Evolutionary conservation across 2,329 filamentous ascomycete genomes (phyloP).

Genomic region (Fusarium citri): DNA sequence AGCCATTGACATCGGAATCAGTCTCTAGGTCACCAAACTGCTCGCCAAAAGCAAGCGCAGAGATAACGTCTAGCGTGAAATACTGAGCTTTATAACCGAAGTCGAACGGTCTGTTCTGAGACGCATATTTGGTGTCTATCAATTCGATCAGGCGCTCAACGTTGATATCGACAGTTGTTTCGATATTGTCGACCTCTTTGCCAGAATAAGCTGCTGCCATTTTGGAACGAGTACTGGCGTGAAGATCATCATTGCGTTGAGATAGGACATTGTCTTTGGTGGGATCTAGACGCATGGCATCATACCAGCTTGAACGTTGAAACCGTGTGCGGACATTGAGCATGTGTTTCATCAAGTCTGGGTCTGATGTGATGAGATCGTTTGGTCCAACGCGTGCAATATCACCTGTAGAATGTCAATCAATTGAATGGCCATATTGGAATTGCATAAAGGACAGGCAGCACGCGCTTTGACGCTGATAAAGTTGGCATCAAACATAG

Average conservation of each 20-base stretch:
- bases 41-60: conserved; percentile 61
- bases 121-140: conserved; percentile 43
- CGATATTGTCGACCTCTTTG: conserved; percentile 62
- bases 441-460: background rate
- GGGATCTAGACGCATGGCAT: conserved; percentile 62
- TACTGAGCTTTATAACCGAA: conserved; percentile 61
- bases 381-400: conserved; percentile 56
- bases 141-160: conserved; percentile 56
- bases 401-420: conserved; percentile 41
- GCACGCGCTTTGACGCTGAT: background rate
- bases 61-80: conserved; percentile 66
- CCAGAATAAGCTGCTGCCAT: conserved; percentile 65
- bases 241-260: conserved; percentile 59
- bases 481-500: background rate
- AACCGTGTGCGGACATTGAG: conserved; percentile 51
- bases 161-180: conserved; percentile 61
- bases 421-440: background rate
- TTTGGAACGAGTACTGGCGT: conserved; percentile 57
- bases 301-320: conserved; percentile 57
- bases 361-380: conserved; percentile 54
- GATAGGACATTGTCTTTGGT: conserved; percentile 64
- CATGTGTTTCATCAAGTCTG: conserved; percentile 53
- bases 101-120: conserved; percentile 48
- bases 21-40: conserved; percentile 59
- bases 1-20: conserved; percentile 60